Base-by-base conservation (phyloP, 2,329 filamentous ascomycete species). In the Chalaropsis thielavioides region DNA sequence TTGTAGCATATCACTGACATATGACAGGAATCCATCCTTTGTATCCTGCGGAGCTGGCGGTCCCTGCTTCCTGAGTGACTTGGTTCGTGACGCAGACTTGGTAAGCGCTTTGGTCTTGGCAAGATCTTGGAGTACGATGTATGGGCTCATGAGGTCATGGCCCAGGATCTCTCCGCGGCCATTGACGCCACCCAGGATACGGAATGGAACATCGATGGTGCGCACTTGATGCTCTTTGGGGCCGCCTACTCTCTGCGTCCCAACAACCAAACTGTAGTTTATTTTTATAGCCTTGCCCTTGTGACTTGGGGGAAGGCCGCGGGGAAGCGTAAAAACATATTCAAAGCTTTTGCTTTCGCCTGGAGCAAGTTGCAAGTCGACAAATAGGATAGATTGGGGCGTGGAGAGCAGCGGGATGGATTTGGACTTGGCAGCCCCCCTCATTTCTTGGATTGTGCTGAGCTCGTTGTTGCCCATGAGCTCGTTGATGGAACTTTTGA, bases 401-500 rank as follows among this genome's bases (percentile, higher is more conserved):
- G 92, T 97, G 17, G 90, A 94, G n/a, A 99, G 80, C 59, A 99
- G 78, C 0, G 94, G 94, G 54, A 99, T 87, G 2, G 89, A 88
- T 72, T 90, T 92, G 40, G 90, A 88, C 73, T 88, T 94, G 31
- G 88, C 88, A 62, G 88, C 87, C 2, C 89, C 89, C 69, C 92
- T 87, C 90, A 97, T 96, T 72, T 97, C 92, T 71, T 92, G 91
- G 72, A 99, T 92, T 67, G 88, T 95, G 75, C 92, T 95, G 69
- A 95, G 83, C 71, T 96, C 92, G 63, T 87, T 86, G 59, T 87
- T 84, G 7, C 91, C 90, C n/a, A 97, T 79, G 3, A 99, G 76
- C 64, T 94, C 92, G 63, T 89, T 90, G 7, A 99, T 79, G 1
- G 92, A 96, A 72, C 87, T 94, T 68, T 90, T 89, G 71, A 97